Evolutionary conservation across 2,329 filamentous ascomycete genomes (phyloP), one percentile per base, ranked within the genome.

Genomic region (Ambrosiella cleistominuta): DNA sequence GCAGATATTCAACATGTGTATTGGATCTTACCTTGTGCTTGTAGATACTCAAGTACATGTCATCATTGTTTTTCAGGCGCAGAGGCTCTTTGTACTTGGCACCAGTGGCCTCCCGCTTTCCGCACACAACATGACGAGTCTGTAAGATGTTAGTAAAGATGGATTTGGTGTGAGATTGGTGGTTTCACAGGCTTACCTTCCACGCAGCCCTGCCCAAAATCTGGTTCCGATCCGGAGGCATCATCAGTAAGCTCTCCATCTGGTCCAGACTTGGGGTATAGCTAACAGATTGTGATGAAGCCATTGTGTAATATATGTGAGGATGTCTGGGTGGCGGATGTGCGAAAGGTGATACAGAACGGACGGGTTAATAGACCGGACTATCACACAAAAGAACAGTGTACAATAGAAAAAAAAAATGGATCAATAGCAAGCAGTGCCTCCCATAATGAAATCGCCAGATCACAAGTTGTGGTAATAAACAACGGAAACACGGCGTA

Each of bases 81-180:
- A 62, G 42, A 17, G 60, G 52, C 19, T 59, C 60, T 47, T 57
- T 70, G 13, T 50, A 38, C 45, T 37, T 54, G 8, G 44, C 53
- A 55, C 47, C 57, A 55, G n/a, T 58, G 36, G 37, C 51, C 56
- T 61, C 57, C n/a, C 57, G 60, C 36, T 59, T 57, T 58, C 78
- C 78, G 59, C 82, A 70, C 59, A 80, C 71, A 53, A 83, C 74
- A 67, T 79, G 82, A 68, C 81, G 79, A 65, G 75, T 64, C 80
- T 83, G 65, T 42, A 50, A 61, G 3, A 7, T 35, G 47, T 51
- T 51, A 36, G 13, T 35, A 51, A 11, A 11, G 7, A 39, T 12
- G 27, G 27, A 4, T 27, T 27, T 27, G 27, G 27, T 19, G 19
- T 5, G 27, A 27, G 27, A 27, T 27, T 27, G 2, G 3, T 27